Evolutionary conservation across 495 filamentous ascomycete species (phyloP).

Genomic region (Parachaetomium inaequale): DNA sequence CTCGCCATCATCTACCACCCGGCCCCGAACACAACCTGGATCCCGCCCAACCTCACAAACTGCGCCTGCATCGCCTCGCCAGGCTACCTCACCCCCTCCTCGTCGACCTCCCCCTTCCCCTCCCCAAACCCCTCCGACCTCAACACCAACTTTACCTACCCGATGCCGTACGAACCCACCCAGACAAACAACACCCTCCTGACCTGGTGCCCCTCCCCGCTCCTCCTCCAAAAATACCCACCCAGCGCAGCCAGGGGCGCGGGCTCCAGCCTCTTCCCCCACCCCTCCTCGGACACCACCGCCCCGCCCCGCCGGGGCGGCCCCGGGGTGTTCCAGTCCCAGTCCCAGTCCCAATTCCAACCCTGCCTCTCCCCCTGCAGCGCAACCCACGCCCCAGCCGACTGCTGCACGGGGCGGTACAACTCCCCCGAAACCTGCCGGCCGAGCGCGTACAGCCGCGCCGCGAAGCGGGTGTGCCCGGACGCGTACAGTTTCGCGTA

Average conservation of each 20-base stretch:
- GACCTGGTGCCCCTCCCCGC: constrained; percentile 76
- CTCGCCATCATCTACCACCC: constrained; percentile 62
- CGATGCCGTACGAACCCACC: constrained; percentile 57
- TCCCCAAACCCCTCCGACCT: background rate
- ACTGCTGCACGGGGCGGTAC: constrained; percentile 70
- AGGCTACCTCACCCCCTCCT: constrained; percentile 46
- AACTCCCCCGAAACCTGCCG: constrained; percentile 54
- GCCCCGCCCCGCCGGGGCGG: too few species aligned
- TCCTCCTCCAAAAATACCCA: constrained; percentile 62
- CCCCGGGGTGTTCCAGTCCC: too few species aligned
- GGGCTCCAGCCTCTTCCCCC: constrained; percentile 55
- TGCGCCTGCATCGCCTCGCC: constrained; percentile 65
- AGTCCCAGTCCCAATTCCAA: constrained; percentile 44
- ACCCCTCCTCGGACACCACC: constrained; percentile 70
- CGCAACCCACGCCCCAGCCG: constrained; percentile 50
- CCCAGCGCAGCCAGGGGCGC: constrained; percentile 34
- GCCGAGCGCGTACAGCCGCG: constrained; percentile 58
- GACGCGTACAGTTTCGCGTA: constrained; percentile 81
- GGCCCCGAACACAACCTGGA: constrained; percentile 50
- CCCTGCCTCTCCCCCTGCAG: constrained; percentile 71
- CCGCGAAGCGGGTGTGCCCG: constrained; percentile 69
- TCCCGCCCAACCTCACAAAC: constrained; percentile 72
- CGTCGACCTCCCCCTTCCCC: background rate
- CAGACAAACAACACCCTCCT: constrained; percentile 48
- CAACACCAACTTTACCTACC: constrained; percentile 55